Conservation (phyloP, 116 monocot genomes). For the Zostera marina region DNA sequence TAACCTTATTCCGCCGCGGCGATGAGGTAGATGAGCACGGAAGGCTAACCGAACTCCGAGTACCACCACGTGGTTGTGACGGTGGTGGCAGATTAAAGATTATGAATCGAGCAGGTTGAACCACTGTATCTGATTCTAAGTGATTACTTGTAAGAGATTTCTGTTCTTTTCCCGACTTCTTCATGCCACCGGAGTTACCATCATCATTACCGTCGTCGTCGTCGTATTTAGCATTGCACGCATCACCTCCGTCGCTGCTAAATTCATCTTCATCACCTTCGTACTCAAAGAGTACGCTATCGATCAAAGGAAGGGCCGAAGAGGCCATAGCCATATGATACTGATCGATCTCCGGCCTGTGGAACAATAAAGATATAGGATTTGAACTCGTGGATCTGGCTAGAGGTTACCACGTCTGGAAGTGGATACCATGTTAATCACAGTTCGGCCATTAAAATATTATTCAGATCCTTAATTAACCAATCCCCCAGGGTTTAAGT, state of each 20-base stretch:
- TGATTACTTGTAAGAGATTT: background rate
- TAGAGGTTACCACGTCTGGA: too few species aligned
- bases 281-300: conserved; percentile 1
- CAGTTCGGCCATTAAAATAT: too few species aligned
- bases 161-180: background rate
- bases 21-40: conserved; percentile 15
- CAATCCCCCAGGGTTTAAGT: too few species aligned
- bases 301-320: background rate
- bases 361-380: too few species aligned
- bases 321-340: too few species aligned
- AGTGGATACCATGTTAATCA: too few species aligned
- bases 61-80: background rate
- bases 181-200: background rate
- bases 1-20: conserved; percentile 3
- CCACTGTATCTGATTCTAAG: background rate
- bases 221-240: too few species aligned
- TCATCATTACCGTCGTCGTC: background rate
- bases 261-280: background rate
- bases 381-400: too few species aligned
- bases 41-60: conserved; percentile 1
- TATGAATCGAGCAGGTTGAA: conserved; percentile 4
- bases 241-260: background rate
- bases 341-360: too few species aligned
- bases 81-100: background rate
- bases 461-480: too few species aligned